phyloP scores from a whole-genome alignment of 345 rosid genomes.

The Eucalyptus curtisii region DNA sequence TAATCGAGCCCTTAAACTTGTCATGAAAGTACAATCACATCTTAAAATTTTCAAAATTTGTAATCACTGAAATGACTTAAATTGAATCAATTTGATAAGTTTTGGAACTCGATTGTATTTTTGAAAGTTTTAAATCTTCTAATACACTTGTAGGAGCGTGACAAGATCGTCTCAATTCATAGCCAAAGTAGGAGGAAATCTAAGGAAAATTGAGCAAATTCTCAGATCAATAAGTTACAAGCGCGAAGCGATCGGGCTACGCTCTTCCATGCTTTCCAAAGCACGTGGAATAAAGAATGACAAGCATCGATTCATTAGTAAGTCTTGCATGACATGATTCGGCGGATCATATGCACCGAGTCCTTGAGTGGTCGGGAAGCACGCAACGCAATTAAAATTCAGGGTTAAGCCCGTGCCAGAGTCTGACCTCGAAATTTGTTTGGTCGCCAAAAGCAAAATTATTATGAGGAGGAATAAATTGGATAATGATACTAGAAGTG shows the following conservation, averaged over 20 bases:
- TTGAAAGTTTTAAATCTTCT: accelerated
- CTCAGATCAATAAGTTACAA: accelerated
- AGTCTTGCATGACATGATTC: background rate
- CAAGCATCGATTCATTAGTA: background rate
- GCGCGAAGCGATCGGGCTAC: background rate
- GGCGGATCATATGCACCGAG: background rate
- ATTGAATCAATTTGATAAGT: accelerated
- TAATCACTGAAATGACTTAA: accelerated
- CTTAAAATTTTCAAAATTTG: no score
- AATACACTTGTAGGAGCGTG: background rate
- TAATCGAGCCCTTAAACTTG: accelerated
- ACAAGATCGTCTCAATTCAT: background rate
- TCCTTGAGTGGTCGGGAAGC: background rate
- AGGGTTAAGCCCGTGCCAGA: accelerated
- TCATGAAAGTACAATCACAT: accelerated
- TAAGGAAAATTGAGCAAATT: background rate
- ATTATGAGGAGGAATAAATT: no score
- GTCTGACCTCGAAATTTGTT: background rate
- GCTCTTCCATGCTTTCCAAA: background rate
- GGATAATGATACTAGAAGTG: no score
- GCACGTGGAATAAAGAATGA: background rate
- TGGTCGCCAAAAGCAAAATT: no score
- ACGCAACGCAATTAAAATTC: background rate
- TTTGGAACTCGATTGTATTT: no score
- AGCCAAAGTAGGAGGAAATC: background rate